A percentile compares a stretch with the other conserved stretches of the same genome.
Evolutionary conservation across 2,329 filamentous ascomycete genomes (phyloP).

Genomic region (Alternaria viburni): DNA sequence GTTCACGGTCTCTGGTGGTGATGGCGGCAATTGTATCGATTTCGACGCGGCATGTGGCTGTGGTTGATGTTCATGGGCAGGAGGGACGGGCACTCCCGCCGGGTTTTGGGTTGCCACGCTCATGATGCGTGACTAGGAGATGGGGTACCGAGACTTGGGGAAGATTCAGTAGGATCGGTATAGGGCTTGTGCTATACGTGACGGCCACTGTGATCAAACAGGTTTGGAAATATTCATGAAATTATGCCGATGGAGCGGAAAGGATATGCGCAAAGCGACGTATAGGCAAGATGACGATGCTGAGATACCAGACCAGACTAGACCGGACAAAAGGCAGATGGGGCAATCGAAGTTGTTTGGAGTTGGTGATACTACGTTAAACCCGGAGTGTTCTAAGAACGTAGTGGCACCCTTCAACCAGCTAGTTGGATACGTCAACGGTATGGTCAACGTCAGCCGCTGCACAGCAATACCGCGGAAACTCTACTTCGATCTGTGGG

Average conservation of each 20-base stretch:
- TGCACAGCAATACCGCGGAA: constrained; percentile 23
- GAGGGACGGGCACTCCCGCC: constrained; percentile 22
- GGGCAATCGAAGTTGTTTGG: not conserved
- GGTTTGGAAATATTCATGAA: not conserved
- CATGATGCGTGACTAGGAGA: constrained; percentile 19
- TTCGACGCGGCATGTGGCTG: constrained; percentile 23
- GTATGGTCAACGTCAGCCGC: constrained; percentile 10
- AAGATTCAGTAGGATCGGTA: not conserved
- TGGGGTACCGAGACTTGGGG: not conserved
- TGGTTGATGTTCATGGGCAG: constrained; percentile 20
- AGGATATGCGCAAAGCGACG: not conserved
- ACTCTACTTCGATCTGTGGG: constrained; percentile 27
- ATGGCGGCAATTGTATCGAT: constrained; percentile 36
- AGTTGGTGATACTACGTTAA: not conserved
- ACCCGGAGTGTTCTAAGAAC: constrained; percentile 2
- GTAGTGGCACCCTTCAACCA: constrained; percentile 16
- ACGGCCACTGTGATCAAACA: not conserved
- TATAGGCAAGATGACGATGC: not conserved
- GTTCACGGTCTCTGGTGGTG: constrained; percentile 44
- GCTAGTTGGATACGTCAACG: constrained; percentile 10
- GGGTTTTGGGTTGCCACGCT: constrained; percentile 17
- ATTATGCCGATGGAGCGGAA: not conserved
- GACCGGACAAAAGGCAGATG: constrained; percentile 2
- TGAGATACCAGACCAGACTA: not conserved
- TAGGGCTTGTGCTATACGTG: not conserved